These are phyloP conservation scores for Rubus parviflorus DNA, from an alignment of 306 rosid species.

Conservation along the genomic window DNA sequence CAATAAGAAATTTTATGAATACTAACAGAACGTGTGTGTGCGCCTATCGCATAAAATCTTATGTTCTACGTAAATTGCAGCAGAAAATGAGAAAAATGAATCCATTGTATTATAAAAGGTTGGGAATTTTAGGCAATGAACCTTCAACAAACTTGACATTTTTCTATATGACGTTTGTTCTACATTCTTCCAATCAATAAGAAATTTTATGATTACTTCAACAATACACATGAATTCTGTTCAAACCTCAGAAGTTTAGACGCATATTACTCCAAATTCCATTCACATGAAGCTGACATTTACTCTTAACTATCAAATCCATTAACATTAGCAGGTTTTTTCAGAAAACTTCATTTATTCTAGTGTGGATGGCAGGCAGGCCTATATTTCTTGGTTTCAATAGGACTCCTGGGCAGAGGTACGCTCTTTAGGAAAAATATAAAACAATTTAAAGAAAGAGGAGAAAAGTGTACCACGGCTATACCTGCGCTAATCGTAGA, in stretches of 20 bases:
- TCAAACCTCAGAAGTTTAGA: background rate
- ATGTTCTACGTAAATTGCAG: background rate
- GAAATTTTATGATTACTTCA: background rate
- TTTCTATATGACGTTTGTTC: background rate
- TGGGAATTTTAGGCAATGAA: background rate
- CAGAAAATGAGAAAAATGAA: background rate
- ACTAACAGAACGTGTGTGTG: background rate
- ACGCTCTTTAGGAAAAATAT: background rate
- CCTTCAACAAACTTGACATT: background rate
- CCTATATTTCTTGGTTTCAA: no score
- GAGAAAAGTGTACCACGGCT: background rate
- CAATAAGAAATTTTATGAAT: background rate
- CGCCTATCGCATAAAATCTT: no score
- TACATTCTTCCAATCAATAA: background rate
- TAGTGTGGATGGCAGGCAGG: no score
- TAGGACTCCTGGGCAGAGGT: background rate
- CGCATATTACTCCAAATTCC: background rate
- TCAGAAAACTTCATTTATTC: no score
- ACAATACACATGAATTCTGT: background rate
- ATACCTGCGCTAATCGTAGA: constrained; percentile 91
- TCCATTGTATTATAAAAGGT: background rate
- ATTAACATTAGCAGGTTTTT: background rate
- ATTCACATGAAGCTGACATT: background rate
- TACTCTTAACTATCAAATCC: background rate
- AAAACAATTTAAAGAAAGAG: background rate